A percentile compares a stretch with the other conserved stretches of the same genome.
phyloP scores from a whole-genome alignment of 2,329 filamentous ascomycete genomes.

The Apiospora malaysiana region DNA sequence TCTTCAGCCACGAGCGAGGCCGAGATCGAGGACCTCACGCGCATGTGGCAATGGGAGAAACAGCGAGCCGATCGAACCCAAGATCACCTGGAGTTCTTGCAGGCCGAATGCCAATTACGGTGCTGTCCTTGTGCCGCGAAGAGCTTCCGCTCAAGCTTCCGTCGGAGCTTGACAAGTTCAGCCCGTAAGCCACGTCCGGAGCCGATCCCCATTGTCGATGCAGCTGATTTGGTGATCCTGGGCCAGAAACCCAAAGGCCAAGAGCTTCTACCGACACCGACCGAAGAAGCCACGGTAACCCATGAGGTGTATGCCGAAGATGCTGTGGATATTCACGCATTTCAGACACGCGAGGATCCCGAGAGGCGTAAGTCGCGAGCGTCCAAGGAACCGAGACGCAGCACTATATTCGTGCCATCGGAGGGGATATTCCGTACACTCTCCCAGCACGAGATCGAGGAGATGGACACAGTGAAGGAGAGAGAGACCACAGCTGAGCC shows the following conservation, averaged over 20 bases:
- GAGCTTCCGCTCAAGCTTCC: slow-evolving; percentile 34
- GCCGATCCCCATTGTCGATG: slow-evolving; percentile 45
- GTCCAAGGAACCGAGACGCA: slow-evolving; percentile 50
- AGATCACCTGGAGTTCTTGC: slow-evolving; percentile 77
- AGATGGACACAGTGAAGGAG: slow-evolving; percentile 42
- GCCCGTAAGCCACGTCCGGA: slow-evolving; percentile 45
- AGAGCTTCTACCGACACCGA: slow-evolving; percentile 37
- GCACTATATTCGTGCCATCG: slow-evolving; percentile 64
- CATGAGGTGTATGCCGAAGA: slow-evolving; percentile 26
- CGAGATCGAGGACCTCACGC: slow-evolving; percentile 63
- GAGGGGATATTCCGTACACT: slow-evolving; percentile 69
- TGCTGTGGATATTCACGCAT: slow-evolving; percentile 24
- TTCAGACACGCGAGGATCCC: neutral
- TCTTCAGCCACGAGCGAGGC: slow-evolving; percentile 62
- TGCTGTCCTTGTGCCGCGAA: slow-evolving; percentile 66
- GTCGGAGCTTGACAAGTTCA: slow-evolving; percentile 34
- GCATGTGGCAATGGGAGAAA: slow-evolving; percentile 61
- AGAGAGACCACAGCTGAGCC: slow-evolving; percentile 38
- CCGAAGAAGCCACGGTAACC: slow-evolving; percentile 30
- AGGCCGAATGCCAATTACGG: slow-evolving; percentile 74
- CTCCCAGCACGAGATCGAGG: slow-evolving; percentile 58
- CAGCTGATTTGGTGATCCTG: slow-evolving; percentile 50
- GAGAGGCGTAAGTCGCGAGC: slow-evolving; percentile 38
- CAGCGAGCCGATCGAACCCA: slow-evolving; percentile 71
- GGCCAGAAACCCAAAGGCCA: slow-evolving; percentile 39